phyloP scores from a whole-genome alignment of 2,329 filamentous ascomycete genomes.

The Ceratocystis albifundus region DNA sequence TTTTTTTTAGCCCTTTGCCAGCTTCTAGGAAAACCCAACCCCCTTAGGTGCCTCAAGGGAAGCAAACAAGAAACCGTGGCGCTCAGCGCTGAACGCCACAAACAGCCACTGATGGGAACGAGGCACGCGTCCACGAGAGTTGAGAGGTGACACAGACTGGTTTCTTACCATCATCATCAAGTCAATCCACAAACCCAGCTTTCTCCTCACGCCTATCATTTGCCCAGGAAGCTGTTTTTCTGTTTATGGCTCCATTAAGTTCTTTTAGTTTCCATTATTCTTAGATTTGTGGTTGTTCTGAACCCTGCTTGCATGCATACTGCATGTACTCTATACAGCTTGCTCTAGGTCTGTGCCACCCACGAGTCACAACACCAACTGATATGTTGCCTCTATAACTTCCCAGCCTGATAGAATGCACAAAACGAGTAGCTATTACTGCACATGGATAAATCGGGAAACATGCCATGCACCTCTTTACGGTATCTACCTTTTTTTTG shows the following conservation, averaged over 20 bases:
- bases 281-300: conserved; percentile 2
- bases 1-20: background rate
- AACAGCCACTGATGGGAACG: background rate
- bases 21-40: background rate
- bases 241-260: background rate
- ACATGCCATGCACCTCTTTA: background rate
- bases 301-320: conserved; percentile 9
- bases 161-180: too few species aligned
- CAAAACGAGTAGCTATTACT: background rate
- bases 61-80: background rate
- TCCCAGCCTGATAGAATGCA: background rate
- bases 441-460: conserved; percentile 4
- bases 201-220: background rate
- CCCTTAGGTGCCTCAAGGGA: background rate
- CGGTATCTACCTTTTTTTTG: background rate
- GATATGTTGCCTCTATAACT: background rate
- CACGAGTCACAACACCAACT: conserved; percentile 4
- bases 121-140: too few species aligned
- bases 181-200: background rate
- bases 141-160: too few species aligned
- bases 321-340: conserved; percentile 11
- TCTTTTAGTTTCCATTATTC: background rate
- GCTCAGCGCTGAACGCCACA: background rate
- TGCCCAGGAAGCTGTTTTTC: background rate
- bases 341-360: conserved; percentile 13